phyloP scores from a whole-genome alignment of 306 rosid genomes.

The Hippophae gyantsensis region DNA sequence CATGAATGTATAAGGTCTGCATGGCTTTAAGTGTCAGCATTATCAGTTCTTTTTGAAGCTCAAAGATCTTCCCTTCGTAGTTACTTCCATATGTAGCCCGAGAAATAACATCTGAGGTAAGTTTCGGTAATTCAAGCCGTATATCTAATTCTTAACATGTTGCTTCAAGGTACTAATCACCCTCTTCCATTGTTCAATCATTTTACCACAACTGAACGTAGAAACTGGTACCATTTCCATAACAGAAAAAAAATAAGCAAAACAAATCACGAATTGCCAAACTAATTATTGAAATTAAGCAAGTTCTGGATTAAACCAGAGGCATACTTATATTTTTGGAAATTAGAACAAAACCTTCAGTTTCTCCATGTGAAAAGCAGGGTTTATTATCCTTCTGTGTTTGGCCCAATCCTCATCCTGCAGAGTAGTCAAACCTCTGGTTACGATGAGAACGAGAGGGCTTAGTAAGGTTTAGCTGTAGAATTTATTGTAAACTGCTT shows the following conservation, averaged over 20 bases:
- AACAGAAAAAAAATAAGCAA: neutral
- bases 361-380: constrained; percentile 43
- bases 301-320: too few species aligned
- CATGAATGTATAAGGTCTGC: constrained; percentile 34
- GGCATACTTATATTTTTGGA: neutral
- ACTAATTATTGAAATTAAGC: neutral
- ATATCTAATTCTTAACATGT: constrained; percentile 26
- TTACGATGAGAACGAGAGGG: constrained; percentile 31
- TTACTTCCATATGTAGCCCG: constrained; percentile 36
- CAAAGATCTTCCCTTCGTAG: constrained; percentile 35
- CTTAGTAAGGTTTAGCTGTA: constrained; percentile 1
- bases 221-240: constrained; percentile 29
- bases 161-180: constrained; percentile 18
- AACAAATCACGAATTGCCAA: neutral
- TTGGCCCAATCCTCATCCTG: constrained; percentile 37
- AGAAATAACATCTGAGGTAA: constrained; percentile 37
- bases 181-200: constrained; percentile 34
- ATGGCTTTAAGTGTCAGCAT: constrained; percentile 39
- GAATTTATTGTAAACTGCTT: too few species aligned
- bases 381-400: constrained; percentile 37
- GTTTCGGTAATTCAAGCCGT: constrained; percentile 37
- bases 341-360: constrained; percentile 28
- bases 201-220: constrained; percentile 23
- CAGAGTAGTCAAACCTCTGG: constrained; percentile 33
- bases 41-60: constrained; percentile 35